Evolutionary conservation across 2,329 filamentous ascomycete genomes (phyloP).

Genomic region (Trichoderma breve): DNA sequence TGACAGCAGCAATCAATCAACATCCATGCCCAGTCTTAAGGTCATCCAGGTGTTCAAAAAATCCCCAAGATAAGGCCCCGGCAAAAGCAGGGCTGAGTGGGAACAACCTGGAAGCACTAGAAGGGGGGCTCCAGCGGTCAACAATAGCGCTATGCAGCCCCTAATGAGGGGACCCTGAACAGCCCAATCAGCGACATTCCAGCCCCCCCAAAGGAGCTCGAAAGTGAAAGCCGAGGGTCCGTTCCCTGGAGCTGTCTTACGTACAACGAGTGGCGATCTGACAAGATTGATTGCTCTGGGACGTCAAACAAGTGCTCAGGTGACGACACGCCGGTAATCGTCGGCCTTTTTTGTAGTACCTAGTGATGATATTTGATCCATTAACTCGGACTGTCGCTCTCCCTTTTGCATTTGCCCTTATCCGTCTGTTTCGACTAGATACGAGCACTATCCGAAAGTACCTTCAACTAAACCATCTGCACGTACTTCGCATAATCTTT

Average conservation of each 20-base stretch:
- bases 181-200: neutral
- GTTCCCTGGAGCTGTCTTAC: constrained; percentile 3
- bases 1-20: neutral
- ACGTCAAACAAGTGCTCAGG: neutral
- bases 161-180: neutral
- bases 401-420: no score
- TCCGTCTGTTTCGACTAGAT: no score
- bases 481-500: no score
- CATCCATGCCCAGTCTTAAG: no score
- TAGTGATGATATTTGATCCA: neutral
- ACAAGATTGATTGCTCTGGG: neutral
- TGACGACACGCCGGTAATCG: constrained; percentile 15
- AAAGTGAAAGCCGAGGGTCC: neutral
- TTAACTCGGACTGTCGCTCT: no score
- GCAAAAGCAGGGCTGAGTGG: neutral
- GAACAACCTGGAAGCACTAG: neutral
- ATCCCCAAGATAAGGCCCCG: neutral
- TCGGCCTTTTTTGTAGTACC: neutral
- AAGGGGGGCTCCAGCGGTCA: neutral
- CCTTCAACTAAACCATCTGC: no score
- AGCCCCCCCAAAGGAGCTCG: neutral
- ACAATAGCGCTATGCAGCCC: neutral
- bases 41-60: neutral
- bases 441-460: no score
- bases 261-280: constrained; percentile 11